Evolutionary conservation across 1,139 yeast genomes (phyloP).

Genomic region (Pichia cactophila): DNA sequence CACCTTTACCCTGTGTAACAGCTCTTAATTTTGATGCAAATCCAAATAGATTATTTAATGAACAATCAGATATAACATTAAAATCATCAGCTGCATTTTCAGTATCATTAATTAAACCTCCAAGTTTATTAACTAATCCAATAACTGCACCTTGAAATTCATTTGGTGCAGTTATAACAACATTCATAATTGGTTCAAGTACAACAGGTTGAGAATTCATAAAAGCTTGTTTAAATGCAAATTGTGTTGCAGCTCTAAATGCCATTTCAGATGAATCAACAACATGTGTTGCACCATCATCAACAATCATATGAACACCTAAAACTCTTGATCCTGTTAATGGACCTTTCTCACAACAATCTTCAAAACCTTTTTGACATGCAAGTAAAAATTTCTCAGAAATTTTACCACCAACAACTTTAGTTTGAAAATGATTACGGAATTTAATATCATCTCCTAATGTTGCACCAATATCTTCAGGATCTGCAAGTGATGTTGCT

Average conservation of each 20-base stretch:
- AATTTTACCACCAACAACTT: slow-evolving; percentile 93
- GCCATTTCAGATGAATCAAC: slow-evolving; percentile 97
- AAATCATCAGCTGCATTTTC: slow-evolving; percentile 94
- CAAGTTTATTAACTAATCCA: slow-evolving; percentile 83
- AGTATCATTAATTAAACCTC: slow-evolving; percentile 89
- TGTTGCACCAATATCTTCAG: slow-evolving; percentile 28
- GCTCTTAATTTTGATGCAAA: slow-evolving; percentile 95
- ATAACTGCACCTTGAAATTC: slow-evolving; percentile 95
- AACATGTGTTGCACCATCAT: slow-evolving; percentile 96
- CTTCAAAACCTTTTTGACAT: slow-evolving; percentile 93
- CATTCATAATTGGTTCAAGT: slow-evolving; percentile 93
- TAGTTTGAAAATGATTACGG: slow-evolving; percentile 67
- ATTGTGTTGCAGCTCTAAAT: slow-evolving; percentile 84
- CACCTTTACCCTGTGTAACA: slow-evolving; percentile 98
- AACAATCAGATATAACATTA: slow-evolving; percentile 88
- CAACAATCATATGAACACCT: slow-evolving; percentile 87
- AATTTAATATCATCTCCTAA: slow-evolving; percentile 25
- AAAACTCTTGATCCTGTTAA: slow-evolving; percentile 88
- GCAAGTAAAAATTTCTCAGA: slow-evolving; percentile 93
- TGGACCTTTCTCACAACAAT: slow-evolving; percentile 94
- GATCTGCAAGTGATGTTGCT: slow-evolving; percentile 44
- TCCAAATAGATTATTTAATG: slow-evolving; percentile 92
- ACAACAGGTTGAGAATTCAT: slow-evolving; percentile 77
- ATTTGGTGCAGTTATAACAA: slow-evolving; percentile 86
- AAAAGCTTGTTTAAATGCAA: slow-evolving; percentile 91